Base-by-base conservation (phyloP, 2,329 filamentous ascomycete species). In the Pseudogymnoascus sp. region DNA sequence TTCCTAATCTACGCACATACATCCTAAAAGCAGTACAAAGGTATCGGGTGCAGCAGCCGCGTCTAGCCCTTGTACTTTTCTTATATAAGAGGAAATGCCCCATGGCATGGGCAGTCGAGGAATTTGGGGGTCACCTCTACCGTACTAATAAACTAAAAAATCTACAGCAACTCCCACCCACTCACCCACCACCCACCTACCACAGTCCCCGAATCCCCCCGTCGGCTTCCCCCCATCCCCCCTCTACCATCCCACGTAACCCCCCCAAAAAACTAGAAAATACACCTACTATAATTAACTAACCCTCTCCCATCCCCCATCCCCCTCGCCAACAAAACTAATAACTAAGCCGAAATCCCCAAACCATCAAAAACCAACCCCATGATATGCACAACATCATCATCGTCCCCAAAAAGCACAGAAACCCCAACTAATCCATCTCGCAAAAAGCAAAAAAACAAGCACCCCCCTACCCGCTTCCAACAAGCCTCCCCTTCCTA, bases 21-120 rank as follows among this genome's bases (percentile, higher is more conserved):
- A 42, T 7, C 38, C 40, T 21, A 6, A 4, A 3, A 12, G 42
- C 42, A 46, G 42, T 46, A 46, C 21, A 46, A 14, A 23, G 18
- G 42, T 25, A 46, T 46, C 42, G 42, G 42, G 42, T 46, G 42
- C 42, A 46, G 42, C 42, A 46, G 42, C 42, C 42, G 42, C 42
- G 42, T 46, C 42, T 46, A 23, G 18, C 40, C 40, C 40, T 43
- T 43, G 40, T 43, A 43, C 40, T 23, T 43, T 43, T 43, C 18
- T 43, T 43, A 46, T 46, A 46, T 46, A 46, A 23, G 18, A 46
- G 42, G 42, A 46, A 23, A 46, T 42, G n/a, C 38, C 36, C 36
- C 36, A 37, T 37, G 31, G 9, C 25, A 37, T 12, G 36, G 36
- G 14, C 12, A 38, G 5, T 38, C 40, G 12, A 21, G 38, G 16